phyloP scores from a whole-genome alignment of 2,329 filamentous ascomycete species.

The Penicillium sp. region DNA sequence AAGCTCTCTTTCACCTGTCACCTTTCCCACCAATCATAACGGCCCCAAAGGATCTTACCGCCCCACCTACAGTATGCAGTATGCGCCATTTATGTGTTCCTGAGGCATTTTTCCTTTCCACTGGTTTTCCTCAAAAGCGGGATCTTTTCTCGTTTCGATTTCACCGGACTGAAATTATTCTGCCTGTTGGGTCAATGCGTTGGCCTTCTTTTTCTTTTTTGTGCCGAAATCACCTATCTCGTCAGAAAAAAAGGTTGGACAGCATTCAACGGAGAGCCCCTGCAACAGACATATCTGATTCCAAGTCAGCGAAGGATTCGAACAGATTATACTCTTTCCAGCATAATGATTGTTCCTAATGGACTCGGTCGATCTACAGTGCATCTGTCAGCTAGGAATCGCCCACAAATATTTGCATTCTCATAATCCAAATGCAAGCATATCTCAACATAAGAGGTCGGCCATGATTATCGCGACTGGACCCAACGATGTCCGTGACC shows the following conservation, averaged over 20 bases:
- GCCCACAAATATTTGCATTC: neutral
- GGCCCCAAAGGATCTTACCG: neutral
- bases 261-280: neutral
- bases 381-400: neutral
- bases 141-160: neutral
- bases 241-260: neutral
- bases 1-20: neutral
- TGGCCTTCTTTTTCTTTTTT: neutral
- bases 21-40: neutral
- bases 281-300: neutral
- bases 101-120: constrained; percentile 27
- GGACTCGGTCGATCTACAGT: too few species aligned
- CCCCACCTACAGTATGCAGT: neutral
- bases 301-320: neutral
- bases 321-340: too few species aligned
- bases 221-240: neutral
- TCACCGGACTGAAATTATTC: neutral
- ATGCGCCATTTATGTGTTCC: constrained; percentile 25
- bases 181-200: neutral
- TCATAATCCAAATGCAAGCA: too few species aligned
- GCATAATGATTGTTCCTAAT: neutral
- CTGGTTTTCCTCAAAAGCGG: constrained; percentile 11
- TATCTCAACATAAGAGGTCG: neutral
- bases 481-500: neutral
- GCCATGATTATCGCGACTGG: neutral